Conservation (phyloP, 768 basidiomycete species). For the Hydnomerulius pinastri region DNA sequence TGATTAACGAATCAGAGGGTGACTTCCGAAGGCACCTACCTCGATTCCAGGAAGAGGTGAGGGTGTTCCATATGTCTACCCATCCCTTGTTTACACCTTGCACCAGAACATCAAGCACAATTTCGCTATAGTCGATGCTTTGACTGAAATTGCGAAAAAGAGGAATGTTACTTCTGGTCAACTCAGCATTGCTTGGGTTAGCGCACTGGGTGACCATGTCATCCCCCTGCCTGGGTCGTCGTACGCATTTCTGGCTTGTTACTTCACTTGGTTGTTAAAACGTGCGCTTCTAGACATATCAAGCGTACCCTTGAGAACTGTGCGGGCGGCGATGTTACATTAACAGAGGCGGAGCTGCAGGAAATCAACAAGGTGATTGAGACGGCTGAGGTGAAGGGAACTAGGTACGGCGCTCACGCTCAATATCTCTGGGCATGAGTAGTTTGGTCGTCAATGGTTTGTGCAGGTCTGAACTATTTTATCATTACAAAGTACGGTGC, state of each 20-base stretch:
- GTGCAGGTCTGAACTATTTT: too few species aligned
- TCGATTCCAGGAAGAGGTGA: constrained; percentile 47
- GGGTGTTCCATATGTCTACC: constrained; percentile 9
- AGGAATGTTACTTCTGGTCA: constrained; percentile 46
- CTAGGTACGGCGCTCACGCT: constrained; percentile 34
- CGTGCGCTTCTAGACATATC: constrained; percentile 22
- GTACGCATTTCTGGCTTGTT: constrained; percentile 25
- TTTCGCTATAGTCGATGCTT: constrained; percentile 42
- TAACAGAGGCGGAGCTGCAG: constrained; percentile 42
- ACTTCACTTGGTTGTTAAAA: constrained; percentile 2
- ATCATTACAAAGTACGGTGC: too few species aligned
- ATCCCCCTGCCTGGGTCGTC: constrained; percentile 55
- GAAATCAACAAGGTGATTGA: constrained; percentile 42
- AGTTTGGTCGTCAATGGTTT: background rate
- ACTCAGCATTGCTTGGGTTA: constrained; percentile 47
- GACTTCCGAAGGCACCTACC: constrained; percentile 41
- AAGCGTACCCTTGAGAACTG: constrained; percentile 49
- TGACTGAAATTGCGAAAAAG: constrained; percentile 42
- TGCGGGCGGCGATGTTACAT: constrained; percentile 41
- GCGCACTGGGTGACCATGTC: constrained; percentile 40
- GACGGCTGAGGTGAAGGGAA: constrained; percentile 38
- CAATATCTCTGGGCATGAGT: constrained; percentile 36
- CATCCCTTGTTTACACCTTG: background rate
- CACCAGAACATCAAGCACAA: constrained; percentile 44
- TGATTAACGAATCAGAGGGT: constrained; percentile 32